Conservation (phyloP, 2,329 filamentous ascomycete genomes). For the Xylariaceae sp. region DNA sequence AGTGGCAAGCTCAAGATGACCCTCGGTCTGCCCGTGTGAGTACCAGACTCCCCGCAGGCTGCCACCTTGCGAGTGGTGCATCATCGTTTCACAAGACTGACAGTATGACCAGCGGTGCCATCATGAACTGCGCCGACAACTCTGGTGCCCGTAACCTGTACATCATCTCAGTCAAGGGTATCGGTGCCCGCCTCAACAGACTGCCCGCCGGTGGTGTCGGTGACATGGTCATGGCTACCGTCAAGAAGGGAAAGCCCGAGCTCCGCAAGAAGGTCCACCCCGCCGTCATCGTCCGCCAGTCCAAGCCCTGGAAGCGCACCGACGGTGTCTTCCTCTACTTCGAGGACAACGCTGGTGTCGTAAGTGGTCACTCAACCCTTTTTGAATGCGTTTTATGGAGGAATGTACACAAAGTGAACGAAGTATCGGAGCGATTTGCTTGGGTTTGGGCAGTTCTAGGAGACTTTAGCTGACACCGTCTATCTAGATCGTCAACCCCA, state of each 20-base stretch:
- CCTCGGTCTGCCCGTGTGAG: constrained; percentile 99
- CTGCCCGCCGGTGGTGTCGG: constrained; percentile 20
- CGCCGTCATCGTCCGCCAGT: constrained; percentile 96
- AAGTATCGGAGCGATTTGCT: too few species aligned
- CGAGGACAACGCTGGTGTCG: constrained; percentile 99
- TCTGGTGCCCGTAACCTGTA: constrained; percentile 42
- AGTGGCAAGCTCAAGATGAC: constrained; percentile 99
- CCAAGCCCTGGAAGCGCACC: constrained; percentile 98
- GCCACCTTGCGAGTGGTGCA: constrained; percentile 9
- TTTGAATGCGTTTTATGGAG: not conserved
- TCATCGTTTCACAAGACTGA: constrained; percentile 11
- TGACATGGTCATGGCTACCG: constrained; percentile 24
- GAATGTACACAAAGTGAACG: not conserved
- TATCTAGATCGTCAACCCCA: constrained; percentile 93
- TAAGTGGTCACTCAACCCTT: constrained; percentile 47
- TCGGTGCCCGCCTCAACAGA: constrained; percentile 19
- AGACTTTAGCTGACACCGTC: constrained; percentile 31
- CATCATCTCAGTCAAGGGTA: constrained; percentile 19
- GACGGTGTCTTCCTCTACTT: constrained; percentile 99
- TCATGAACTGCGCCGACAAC: constrained; percentile 99
- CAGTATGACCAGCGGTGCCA: constrained; percentile 70
- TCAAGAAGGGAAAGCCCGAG: constrained; percentile 81
- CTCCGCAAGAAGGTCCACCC: constrained; percentile 99
- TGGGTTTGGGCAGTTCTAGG: not conserved
- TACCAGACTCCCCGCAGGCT: constrained; percentile 31